A percentile compares a stretch with the other conserved stretches of the same genome.
Conservation (phyloP, 306 rosid species). For the Comarum palustre region DNA sequence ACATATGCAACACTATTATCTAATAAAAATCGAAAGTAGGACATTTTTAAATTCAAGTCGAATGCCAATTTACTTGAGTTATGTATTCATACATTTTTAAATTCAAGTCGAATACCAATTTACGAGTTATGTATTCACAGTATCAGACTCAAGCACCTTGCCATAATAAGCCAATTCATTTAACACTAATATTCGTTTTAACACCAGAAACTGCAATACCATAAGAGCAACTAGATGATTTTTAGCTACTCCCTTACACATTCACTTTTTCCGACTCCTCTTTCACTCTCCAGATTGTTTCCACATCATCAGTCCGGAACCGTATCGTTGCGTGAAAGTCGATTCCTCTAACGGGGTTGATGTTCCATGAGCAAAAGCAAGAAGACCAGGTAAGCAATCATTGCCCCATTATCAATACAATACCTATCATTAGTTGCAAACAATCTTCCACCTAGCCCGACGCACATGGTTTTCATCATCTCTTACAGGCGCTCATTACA, state of each 20-base stretch:
- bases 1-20: neutral
- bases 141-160: neutral
- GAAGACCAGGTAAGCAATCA: conserved; percentile 95
- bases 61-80: too few species aligned
- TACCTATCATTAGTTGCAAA: conserved; percentile 92
- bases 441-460: conserved; percentile 76
- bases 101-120: too few species aligned
- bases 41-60: too few species aligned
- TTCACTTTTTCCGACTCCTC: conserved; percentile 27
- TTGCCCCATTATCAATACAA: conserved; percentile 88
- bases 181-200: neutral
- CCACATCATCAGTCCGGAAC: conserved; percentile 83
- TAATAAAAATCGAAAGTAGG: too few species aligned
- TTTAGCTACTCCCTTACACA: conserved; percentile 24
- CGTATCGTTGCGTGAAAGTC: conserved; percentile 79
- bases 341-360: conserved; percentile 66
- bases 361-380: conserved; percentile 66
- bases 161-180: neutral
- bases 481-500: conserved; percentile 86
- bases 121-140: neutral
- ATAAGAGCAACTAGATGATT: too few species aligned
- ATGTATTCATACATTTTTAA: too few species aligned
- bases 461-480: conserved; percentile 92
- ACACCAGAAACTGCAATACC: neutral
- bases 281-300: conserved; percentile 78